Conservation (phyloP, 2,329 filamentous ascomycete genomes). For the Trichoderma citrinoviride region DNA sequence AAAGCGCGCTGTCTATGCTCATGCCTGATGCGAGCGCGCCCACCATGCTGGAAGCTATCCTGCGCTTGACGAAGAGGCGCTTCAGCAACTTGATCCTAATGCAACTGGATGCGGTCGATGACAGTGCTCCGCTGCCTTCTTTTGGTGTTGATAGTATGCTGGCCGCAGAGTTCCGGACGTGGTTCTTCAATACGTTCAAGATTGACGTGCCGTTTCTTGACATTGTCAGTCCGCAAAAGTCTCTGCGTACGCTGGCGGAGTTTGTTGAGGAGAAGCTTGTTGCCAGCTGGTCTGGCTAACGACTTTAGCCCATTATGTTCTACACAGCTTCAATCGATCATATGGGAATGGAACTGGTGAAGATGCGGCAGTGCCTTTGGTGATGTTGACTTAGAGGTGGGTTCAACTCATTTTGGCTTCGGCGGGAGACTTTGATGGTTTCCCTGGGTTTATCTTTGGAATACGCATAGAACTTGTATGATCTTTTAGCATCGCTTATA, state of each 20-base stretch:
- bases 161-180: slow-evolving; percentile 39
- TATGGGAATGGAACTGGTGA: background rate
- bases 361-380: too few species aligned
- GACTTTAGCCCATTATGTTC: too few species aligned
- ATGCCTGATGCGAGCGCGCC: slow-evolving; percentile 12
- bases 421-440: background rate
- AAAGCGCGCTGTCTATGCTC: background rate
- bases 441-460: background rate
- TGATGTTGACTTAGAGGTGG: slow-evolving; percentile 2
- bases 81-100: slow-evolving; percentile 29
- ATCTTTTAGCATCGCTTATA: background rate
- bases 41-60: slow-evolving; percentile 15
- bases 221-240: slow-evolving; percentile 11
- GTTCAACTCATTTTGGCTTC: background rate
- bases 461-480: background rate
- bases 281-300: background rate
- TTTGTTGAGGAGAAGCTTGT: slow-evolving; percentile 6
- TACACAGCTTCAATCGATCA: too few species aligned
- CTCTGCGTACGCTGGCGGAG: slow-evolving; percentile 19
- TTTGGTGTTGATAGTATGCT: slow-evolving; percentile 44
- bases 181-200: slow-evolving; percentile 35
- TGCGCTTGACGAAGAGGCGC: slow-evolving; percentile 18
- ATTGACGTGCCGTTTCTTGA: slow-evolving; percentile 32
- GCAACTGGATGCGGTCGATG: slow-evolving; percentile 30
- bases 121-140: slow-evolving; percentile 28